Evolutionary conservation across 2,329 filamentous ascomycete species (phyloP).

Genomic region (Cladosporium oxysporum): DNA sequence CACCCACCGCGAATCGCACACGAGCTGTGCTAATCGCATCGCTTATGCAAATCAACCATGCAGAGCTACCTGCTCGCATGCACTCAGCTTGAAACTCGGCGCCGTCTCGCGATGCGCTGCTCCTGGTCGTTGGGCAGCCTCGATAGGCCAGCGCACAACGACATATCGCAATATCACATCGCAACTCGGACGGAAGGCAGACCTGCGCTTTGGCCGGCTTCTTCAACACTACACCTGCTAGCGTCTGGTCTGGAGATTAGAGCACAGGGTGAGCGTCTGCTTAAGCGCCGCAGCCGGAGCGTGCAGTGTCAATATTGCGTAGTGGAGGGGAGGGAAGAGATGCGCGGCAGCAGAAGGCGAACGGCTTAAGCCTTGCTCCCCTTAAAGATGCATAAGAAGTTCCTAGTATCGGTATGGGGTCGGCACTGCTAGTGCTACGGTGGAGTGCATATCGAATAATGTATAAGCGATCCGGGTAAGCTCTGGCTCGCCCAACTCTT

Average conservation of each 20-base stretch:
- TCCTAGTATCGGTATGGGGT: conserved; percentile 8
- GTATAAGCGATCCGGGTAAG: conserved; percentile 5
- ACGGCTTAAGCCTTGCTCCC: not conserved
- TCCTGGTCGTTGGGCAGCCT: not conserved
- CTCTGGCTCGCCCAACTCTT: not conserved
- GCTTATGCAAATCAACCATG: conserved; percentile 1
- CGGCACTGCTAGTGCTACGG: conserved; percentile 1
- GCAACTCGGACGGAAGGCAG: conserved; percentile 5
- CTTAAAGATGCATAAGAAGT: conserved; percentile 1
- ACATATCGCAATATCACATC: conserved; percentile 13
- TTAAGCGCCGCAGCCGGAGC: conserved; percentile 9
- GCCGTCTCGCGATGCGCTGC: not conserved
- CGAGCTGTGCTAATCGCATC: not conserved
- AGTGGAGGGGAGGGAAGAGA: not conserved
- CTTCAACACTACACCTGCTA: conserved; percentile 5
- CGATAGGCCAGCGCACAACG: conserved; percentile 4
- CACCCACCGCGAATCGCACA: not conserved
- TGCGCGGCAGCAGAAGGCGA: not conserved
- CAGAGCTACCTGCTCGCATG: not conserved
- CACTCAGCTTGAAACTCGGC: conserved; percentile 1
- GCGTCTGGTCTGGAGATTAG: conserved; percentile 5
- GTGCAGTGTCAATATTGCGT: not conserved
- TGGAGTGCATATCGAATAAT: conserved; percentile 7
- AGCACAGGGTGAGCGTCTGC: not conserved
- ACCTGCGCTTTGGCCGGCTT: conserved; percentile 11